Percentiles rank a stretch among this genome's conserved stretches.
Evolutionary conservation across 192 early-diverging fungal species (phyloP).

Genomic region (Glomus cerebriforme): DNA sequence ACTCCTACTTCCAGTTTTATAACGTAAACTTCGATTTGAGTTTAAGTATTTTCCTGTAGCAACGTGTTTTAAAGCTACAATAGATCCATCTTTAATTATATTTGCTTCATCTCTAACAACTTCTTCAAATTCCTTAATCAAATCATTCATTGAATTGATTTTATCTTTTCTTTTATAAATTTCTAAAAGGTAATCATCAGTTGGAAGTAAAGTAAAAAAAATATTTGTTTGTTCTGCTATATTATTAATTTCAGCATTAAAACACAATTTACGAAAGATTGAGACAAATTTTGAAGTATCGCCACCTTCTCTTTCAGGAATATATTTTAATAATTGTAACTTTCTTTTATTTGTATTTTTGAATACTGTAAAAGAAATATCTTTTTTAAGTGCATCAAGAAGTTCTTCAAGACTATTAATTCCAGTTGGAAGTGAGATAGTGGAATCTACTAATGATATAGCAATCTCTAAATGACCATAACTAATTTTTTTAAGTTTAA

Average conservation of each 20-base stretch:
- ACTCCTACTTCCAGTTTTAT: not conserved
- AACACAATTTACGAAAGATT: not conserved
- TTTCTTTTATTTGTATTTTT: not conserved
- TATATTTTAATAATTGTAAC: not conserved
- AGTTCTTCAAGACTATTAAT: not conserved
- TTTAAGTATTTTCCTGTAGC: not conserved
- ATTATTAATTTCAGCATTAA: not conserved
- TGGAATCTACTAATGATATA: not conserved
- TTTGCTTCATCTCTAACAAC: too few species aligned
- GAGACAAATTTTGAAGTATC: not conserved
- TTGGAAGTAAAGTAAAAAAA: not conserved
- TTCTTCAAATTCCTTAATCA: not conserved
- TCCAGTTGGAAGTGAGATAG: not conserved
- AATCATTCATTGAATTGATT: not conserved
- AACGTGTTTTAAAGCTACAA: too few species aligned
- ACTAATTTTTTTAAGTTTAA: not conserved
- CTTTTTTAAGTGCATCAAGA: not conserved
- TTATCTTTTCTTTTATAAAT: not conserved
- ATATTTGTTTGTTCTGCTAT: not conserved
- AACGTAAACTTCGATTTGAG: not conserved
- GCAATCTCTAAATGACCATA: not conserved
- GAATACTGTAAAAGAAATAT: not conserved
- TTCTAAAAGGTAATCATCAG: not conserved
- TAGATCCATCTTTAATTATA: too few species aligned
- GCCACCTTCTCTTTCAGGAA: not conserved